A percentile compares a stretch with the other conserved stretches of the same genome.
These are phyloP conservation scores for Solanum piurae DNA, from an alignment of 257 asterid genomes.

Conservation along the genomic window DNA sequence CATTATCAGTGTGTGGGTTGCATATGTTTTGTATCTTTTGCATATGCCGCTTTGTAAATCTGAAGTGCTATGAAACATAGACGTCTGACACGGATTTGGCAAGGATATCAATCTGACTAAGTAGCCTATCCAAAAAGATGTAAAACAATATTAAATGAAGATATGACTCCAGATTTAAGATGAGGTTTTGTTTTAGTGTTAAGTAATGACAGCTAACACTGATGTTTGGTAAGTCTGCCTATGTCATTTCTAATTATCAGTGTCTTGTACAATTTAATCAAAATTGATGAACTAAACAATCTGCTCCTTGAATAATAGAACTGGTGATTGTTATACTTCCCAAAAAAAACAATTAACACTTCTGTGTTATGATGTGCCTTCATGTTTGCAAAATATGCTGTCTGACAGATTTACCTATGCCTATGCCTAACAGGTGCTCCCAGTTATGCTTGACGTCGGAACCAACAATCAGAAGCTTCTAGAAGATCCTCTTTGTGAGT, in stretches of 20 bases:
- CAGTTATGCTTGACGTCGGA: slow-evolving; percentile 98
- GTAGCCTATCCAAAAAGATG: neutral
- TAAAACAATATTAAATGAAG: neutral
- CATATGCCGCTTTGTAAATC: neutral
- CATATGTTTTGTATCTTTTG: neutral
- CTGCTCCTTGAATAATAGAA: neutral
- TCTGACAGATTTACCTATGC: slow-evolving; percentile 3
- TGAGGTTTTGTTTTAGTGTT: neutral
- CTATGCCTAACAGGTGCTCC: slow-evolving; percentile 57
- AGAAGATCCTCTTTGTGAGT: slow-evolving; percentile 91
- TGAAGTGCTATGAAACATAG: neutral
- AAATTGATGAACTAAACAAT: neutral
- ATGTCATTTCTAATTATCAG: neutral
- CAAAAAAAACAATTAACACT: no score
- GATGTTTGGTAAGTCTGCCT: neutral
- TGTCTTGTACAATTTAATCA: neutral
- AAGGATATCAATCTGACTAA: neutral
- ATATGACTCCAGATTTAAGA: neutral
- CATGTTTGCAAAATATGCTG: neutral
- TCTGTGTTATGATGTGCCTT: neutral
- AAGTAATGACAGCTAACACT: neutral
- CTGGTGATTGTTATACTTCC: neutral
- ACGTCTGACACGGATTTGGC: neutral
- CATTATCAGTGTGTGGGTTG: neutral
- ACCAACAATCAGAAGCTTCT: slow-evolving; percentile 93